A percentile compares a stretch with the other conserved stretches of the same genome.
phyloP scores from a whole-genome alignment of 108 stramenopile genomes.

The Schizochytrium sp. region DNA sequence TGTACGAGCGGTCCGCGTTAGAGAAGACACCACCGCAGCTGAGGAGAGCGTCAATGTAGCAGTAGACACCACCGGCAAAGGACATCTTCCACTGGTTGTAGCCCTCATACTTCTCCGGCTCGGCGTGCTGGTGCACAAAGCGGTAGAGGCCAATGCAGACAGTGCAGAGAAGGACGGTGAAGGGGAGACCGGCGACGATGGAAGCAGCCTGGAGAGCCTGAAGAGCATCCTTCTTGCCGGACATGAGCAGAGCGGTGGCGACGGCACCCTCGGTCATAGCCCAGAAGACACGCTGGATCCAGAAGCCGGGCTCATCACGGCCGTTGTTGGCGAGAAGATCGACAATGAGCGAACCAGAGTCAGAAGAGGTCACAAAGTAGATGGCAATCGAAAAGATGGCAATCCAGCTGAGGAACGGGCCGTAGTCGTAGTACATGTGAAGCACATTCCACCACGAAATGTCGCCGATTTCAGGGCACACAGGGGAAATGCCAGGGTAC shows the following conservation, averaged over 20 bases:
- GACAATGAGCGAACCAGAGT: constrained; percentile 58
- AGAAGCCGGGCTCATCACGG: constrained; percentile 42
- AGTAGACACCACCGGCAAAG: background rate
- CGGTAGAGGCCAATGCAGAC: background rate
- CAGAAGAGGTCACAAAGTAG: constrained; percentile 59
- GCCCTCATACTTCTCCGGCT: background rate
- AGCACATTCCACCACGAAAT: background rate
- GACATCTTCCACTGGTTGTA: background rate
- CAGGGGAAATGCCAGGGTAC: background rate
- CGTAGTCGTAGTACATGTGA: constrained; percentile 30
- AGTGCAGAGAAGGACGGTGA: constrained; percentile 36
- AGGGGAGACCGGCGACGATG: constrained; percentile 53
- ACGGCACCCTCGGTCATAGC: constrained; percentile 51
- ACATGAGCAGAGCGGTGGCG: constrained; percentile 46
- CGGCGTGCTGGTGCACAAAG: background rate
- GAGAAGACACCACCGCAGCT: background rate
- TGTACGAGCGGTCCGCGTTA: background rate
- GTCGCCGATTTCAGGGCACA: background rate
- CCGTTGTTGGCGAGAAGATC: constrained; percentile 55
- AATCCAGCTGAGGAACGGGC: constrained; percentile 39
- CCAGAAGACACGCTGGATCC: constrained; percentile 58
- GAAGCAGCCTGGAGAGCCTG: constrained; percentile 50
- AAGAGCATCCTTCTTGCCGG: constrained; percentile 39
- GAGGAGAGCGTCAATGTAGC: background rate
- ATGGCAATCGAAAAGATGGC: constrained; percentile 36